Conservation (phyloP, 352 stramenopile genomes). For the Vaucheria bursata region DNA sequence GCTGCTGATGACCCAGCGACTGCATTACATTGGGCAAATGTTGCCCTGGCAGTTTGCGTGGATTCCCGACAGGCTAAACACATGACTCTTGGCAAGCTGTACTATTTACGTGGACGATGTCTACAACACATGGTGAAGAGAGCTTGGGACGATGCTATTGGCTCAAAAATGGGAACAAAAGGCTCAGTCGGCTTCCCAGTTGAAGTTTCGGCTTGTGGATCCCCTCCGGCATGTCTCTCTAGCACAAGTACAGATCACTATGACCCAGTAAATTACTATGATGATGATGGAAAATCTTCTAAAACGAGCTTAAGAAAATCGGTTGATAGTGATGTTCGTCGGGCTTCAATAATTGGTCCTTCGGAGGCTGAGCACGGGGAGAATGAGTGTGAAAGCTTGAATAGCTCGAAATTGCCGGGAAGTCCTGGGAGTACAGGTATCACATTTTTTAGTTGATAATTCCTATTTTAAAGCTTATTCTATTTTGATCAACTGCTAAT, state of each 20-base stretch:
- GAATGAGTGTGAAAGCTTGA: no score
- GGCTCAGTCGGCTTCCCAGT: background rate
- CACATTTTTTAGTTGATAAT: no score
- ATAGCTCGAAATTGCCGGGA: no score
- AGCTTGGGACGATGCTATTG: background rate
- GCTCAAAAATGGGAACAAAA: no score
- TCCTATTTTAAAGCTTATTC: no score
- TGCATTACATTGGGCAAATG: conserved; percentile 35
- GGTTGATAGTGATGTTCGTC: no score
- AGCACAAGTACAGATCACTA: background rate
- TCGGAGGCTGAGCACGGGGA: no score
- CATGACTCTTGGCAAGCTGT: conserved; percentile 19
- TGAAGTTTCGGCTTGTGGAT: background rate
- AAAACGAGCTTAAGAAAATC: no score
- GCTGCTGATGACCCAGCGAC: conserved; percentile 25
- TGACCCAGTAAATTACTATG: background rate
- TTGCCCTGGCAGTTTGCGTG: conserved; percentile 35
- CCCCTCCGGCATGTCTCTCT: background rate
- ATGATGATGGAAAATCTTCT: background rate
- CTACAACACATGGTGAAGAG: conserved; percentile 18
- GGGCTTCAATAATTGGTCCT: no score
- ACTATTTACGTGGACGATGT: conserved; percentile 39
- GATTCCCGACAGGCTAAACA: conserved; percentile 32
- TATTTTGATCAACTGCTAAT: no score
- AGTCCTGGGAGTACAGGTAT: no score